Evolutionary conservation across 1,139 yeast species (phyloP).

Genomic region (Diutina catenulata): DNA sequence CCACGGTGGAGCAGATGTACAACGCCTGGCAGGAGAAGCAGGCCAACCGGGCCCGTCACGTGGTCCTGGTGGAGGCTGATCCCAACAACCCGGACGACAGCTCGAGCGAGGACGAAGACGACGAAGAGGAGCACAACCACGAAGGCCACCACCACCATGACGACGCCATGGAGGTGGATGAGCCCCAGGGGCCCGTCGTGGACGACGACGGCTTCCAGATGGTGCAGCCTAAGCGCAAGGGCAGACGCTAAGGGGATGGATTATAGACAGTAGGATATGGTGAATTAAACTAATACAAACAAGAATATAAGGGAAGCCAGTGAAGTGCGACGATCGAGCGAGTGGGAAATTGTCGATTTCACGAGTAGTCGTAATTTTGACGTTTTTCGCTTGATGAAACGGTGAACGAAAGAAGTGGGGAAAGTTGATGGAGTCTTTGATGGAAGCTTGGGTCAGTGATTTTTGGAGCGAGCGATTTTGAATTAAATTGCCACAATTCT

Average conservation of each 20-base stretch:
- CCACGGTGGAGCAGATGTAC: slow-evolving; percentile 48
- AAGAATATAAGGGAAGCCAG: too few relatives aligned
- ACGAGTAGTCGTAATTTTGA: too few relatives aligned
- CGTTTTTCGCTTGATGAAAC: too few relatives aligned
- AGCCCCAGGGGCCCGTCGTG: slow-evolving; percentile 46
- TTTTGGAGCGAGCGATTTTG: too few relatives aligned
- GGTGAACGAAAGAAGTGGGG: too few relatives aligned
- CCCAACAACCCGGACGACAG: slow-evolving; percentile 37
- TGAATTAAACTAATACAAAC: too few relatives aligned
- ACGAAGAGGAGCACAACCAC: slow-evolving; percentile 34
- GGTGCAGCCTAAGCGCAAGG: slow-evolving; percentile 45
- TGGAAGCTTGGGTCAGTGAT: too few relatives aligned
- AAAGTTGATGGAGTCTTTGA: too few relatives aligned
- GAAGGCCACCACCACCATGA: not conserved
- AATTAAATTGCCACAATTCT: too few relatives aligned
- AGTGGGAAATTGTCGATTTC: too few relatives aligned
- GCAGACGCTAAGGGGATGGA: slow-evolving; percentile 21
- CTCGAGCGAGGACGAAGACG: slow-evolving; percentile 35
- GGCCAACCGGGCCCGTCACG: slow-evolving; percentile 15
- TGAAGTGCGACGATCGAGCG: too few relatives aligned
- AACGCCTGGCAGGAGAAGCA: slow-evolving; percentile 45
- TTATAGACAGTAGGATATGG: too few relatives aligned
- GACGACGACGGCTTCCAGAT: slow-evolving; percentile 93
- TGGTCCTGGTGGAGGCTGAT: slow-evolving; percentile 37
- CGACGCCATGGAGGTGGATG: slow-evolving; percentile 27